A percentile compares a stretch with the other conserved stretches of the same genome.
These are phyloP conservation scores for California macrophylla DNA, from an alignment of 441 rosid genomes.

Conservation along the genomic window DNA sequence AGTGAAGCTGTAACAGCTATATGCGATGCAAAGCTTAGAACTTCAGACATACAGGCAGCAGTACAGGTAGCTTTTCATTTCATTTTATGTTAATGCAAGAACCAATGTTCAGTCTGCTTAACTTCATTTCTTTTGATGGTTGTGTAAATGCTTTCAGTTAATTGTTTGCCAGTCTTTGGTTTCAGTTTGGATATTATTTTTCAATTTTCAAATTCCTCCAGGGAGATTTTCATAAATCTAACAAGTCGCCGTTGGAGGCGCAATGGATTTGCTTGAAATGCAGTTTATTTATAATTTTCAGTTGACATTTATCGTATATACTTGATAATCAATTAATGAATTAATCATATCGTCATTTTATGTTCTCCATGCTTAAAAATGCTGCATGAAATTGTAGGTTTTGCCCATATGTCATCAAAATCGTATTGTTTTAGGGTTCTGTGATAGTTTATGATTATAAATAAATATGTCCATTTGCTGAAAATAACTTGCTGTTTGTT, in stretches of 20 bases:
- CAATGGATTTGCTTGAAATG: neutral
- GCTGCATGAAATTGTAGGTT: neutral
- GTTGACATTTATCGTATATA: neutral
- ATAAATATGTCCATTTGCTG: neutral
- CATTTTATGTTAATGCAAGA: neutral
- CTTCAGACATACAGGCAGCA: conserved; percentile 90
- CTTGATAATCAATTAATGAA: neutral
- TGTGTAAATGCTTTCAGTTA: neutral
- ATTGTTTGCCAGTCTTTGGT: neutral
- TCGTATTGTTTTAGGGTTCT: neutral
- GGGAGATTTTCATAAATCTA: neutral
- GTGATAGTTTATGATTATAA: neutral
- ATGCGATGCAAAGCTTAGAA: conserved; percentile 93
- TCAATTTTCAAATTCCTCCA: neutral
- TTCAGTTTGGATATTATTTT: neutral
- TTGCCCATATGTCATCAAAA: neutral
- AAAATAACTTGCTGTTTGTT: neutral
- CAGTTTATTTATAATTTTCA: neutral
- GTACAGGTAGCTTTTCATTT: conserved; percentile 51
- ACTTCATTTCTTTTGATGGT: neutral
- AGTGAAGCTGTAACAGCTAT: conserved; percentile 94
- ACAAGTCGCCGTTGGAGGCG: neutral
- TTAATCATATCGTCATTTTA: neutral
- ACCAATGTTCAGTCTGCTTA: neutral
- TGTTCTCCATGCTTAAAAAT: neutral